phyloP scores from a whole-genome alignment of 345 rosid genomes.

The Kernera saxatilis region DNA sequence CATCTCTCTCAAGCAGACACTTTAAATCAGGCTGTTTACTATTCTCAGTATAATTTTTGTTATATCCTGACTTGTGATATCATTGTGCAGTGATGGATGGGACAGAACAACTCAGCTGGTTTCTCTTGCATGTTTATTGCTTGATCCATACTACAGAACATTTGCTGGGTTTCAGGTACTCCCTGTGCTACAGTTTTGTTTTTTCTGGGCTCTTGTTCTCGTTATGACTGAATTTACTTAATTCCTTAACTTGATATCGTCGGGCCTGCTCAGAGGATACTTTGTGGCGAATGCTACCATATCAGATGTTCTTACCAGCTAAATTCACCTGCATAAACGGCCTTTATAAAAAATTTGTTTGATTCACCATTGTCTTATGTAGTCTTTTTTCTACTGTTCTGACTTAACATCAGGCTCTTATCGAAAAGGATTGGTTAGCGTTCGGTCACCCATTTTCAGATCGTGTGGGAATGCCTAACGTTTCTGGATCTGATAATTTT shows the following conservation, averaged over 20 bases:
- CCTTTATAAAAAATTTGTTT: slow-evolving; percentile 5
- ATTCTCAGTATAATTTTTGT: slow-evolving; percentile 6
- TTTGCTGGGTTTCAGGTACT: slow-evolving; percentile 93
- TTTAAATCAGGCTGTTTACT: background rate
- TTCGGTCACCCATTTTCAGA: slow-evolving; percentile 98
- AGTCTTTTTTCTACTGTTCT: slow-evolving; percentile 6
- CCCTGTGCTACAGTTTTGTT: slow-evolving; percentile 1
- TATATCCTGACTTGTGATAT: slow-evolving; percentile 8
- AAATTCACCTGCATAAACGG: background rate
- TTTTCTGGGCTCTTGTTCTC: slow-evolving; percentile 5
- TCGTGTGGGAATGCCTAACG: slow-evolving; percentile 82
- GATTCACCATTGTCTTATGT: slow-evolving; percentile 14
- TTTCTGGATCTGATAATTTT: slow-evolving; percentile 48
- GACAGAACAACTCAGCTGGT: slow-evolving; percentile 97
- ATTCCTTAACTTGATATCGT: background rate
- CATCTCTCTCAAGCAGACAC: slow-evolving; percentile 8
- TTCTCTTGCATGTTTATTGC: slow-evolving; percentile 85
- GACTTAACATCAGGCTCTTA: slow-evolving; percentile 57
- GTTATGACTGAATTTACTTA: slow-evolving; percentile 3
- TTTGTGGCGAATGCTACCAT: slow-evolving; percentile 3
- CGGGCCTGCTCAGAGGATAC: background rate
- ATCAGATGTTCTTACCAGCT: background rate
- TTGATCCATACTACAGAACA: slow-evolving; percentile 94
- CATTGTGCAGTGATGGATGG: slow-evolving; percentile 89
- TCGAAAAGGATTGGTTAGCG: slow-evolving; percentile 99